A percentile compares a stretch with the other conserved stretches of the same genome.
phyloP scores from a whole-genome alignment of 257 asterid species.

The Cinchona pubescens region DNA sequence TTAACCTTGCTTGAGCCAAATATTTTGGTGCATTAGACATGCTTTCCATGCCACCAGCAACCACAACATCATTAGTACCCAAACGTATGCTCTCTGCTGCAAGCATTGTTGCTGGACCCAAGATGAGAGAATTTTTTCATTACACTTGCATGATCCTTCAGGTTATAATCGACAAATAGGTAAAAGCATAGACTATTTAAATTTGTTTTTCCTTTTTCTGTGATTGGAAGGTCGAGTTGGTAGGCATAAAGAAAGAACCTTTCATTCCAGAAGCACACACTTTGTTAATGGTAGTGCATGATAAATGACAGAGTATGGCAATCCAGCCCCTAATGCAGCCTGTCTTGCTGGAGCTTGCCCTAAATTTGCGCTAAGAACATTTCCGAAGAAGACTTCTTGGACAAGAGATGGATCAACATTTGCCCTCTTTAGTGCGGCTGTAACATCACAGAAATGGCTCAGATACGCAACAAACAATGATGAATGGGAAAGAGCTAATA shows the following conservation, averaged over 20 bases:
- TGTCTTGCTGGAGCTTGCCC: constrained; percentile 99
- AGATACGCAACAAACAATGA: neutral
- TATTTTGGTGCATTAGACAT: constrained; percentile 96
- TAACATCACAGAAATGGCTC: constrained; percentile 10
- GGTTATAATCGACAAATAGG: neutral
- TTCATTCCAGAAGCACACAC: constrained; percentile 97
- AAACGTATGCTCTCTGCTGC: constrained; percentile 78
- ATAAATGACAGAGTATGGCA: constrained; percentile 79
- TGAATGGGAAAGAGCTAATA: neutral
- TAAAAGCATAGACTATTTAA: neutral
- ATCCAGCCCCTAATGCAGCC: constrained; percentile 92
- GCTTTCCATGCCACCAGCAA: constrained; percentile 98
- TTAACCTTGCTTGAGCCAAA: constrained; percentile 68
- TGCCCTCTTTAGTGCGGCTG: constrained; percentile 90
- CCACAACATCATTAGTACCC: constrained; percentile 79
- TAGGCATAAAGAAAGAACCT: constrained; percentile 44
- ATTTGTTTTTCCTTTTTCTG: neutral
- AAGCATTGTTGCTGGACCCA: constrained; percentile 73
- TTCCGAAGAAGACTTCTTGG: constrained; percentile 93
- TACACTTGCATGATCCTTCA: constrained; percentile 2
- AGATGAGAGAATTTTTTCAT: constrained; percentile 12
- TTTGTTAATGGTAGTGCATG: constrained; percentile 91
- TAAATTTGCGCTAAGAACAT: constrained; percentile 93
- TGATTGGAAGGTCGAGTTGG: constrained; percentile 1
- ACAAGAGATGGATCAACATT: constrained; percentile 74